Percentiles rank a stretch among this genome's conserved stretches.
These are phyloP conservation scores for Mycena pura DNA, from an alignment of 768 basidiomycete species.

Conservation along the genomic window DNA sequence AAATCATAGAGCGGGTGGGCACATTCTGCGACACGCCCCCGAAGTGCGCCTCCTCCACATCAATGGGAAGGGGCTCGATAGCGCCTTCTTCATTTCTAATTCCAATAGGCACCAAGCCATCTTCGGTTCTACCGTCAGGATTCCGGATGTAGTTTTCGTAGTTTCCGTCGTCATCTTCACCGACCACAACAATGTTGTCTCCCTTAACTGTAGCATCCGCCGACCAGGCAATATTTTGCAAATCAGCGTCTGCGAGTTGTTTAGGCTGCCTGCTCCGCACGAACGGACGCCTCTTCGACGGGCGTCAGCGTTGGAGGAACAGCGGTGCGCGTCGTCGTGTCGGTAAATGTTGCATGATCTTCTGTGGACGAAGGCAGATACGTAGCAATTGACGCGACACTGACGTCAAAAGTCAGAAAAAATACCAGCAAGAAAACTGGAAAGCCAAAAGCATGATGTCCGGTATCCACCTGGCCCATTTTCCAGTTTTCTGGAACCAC, in stretches of 20 bases:
- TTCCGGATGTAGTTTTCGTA: conserved; percentile 45
- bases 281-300: conserved; percentile 59
- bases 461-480: conserved; percentile 71
- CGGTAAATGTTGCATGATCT: conserved; percentile 60
- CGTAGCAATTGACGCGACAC: conserved; percentile 73
- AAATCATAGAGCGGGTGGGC: conserved; percentile 63
- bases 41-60: conserved; percentile 53
- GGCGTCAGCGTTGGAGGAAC: conserved; percentile 55
- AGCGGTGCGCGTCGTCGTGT: conserved; percentile 45
- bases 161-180: conserved; percentile 66
- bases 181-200: conserved; percentile 61
- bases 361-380: conserved; percentile 71
- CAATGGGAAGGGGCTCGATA: conserved; percentile 50
- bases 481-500: conserved; percentile 79
- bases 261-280: conserved; percentile 62
- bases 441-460: conserved; percentile 69
- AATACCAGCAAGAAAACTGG: neutral
- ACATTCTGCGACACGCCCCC: conserved; percentile 57
- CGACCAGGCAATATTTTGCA: conserved; percentile 72
- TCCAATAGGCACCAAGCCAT: conserved; percentile 59
- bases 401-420: conserved; percentile 28
- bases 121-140: no score
- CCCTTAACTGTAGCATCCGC: conserved; percentile 57
- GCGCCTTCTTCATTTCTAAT: conserved; percentile 61
- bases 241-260: conserved; percentile 66